Conservation (phyloP, 768 basidiomycete genomes). For the Leccinum olivaceopallidum region DNA sequence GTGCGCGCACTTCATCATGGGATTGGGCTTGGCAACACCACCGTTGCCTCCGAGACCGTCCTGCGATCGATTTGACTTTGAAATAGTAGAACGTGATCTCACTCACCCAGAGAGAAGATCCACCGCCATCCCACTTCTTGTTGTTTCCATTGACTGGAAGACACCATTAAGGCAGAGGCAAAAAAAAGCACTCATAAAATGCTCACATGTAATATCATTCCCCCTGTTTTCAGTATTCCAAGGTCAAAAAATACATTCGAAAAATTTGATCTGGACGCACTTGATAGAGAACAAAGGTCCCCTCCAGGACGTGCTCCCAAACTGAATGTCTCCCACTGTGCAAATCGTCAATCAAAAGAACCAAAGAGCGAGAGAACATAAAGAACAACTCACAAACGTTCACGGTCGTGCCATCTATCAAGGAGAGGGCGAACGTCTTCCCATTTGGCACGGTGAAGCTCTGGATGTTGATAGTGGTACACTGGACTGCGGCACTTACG, state of each 20-base stretch:
- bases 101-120: conserved; percentile 44
- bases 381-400: conserved; percentile 48
- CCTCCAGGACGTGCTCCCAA: conserved; percentile 51
- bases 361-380: neutral
- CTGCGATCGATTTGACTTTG: conserved; percentile 13
- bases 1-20: conserved; percentile 42
- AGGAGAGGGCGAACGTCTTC: conserved; percentile 45
- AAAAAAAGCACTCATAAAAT: neutral
- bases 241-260: neutral
- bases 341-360: neutral
- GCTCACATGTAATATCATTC: conserved; percentile 47
- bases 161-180: neutral
- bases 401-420: conserved; percentile 53
- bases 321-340: conserved; percentile 56
- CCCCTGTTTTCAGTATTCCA: conserved; percentile 38
- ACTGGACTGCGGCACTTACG: conserved; percentile 50
- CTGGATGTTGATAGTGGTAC: conserved; percentile 58
- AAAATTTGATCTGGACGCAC: conserved; percentile 29
- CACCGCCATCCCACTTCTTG: conserved; percentile 42
- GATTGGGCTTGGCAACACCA: conserved; percentile 27
- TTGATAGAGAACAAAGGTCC: conserved; percentile 56
- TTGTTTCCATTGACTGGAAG: conserved; percentile 41
- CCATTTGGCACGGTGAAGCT: conserved; percentile 58
- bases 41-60: conserved; percentile 26
- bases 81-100: neutral